A percentile compares a stretch with the other conserved stretches of the same genome.
Conservation (phyloP, 108 stramenopile species). For the Parietichytrium sp. region DNA sequence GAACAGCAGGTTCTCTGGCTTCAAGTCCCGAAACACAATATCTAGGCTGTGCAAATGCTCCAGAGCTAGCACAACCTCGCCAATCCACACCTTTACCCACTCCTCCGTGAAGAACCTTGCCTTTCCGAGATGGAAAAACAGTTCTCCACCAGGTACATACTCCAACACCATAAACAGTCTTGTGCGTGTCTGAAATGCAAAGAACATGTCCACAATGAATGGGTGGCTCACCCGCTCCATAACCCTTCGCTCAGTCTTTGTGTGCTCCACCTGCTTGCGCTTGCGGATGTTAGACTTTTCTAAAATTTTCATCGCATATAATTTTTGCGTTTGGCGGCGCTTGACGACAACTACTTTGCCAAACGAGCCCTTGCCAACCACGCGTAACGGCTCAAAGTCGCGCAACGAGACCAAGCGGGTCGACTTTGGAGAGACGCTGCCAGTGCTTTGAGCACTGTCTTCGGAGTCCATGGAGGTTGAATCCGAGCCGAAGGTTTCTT, state of each 20-base stretch:
- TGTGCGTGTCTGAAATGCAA: slow-evolving; percentile 56
- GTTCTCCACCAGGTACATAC: slow-evolving; percentile 62
- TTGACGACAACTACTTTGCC: slow-evolving; percentile 61
- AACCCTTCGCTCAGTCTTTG: slow-evolving; percentile 61
- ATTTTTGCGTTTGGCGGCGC: not conserved
- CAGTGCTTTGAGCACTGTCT: not conserved
- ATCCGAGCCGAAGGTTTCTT: not conserved
- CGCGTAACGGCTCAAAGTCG: slow-evolving; percentile 50
- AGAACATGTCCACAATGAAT: slow-evolving; percentile 59
- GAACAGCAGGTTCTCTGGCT: slow-evolving; percentile 68
- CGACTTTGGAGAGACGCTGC: not conserved
- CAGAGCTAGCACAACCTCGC: slow-evolving; percentile 57
- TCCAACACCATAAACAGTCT: slow-evolving; percentile 63
- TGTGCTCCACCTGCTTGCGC: slow-evolving; percentile 61
- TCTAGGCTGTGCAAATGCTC: slow-evolving; percentile 54
- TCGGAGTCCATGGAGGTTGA: not conserved
- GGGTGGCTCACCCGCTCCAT: slow-evolving; percentile 57
- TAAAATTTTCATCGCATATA: slow-evolving; percentile 61
- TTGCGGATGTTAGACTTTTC: slow-evolving; percentile 50
- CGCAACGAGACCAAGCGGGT: not conserved
- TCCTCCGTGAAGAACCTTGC: slow-evolving; percentile 33
- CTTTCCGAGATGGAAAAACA: slow-evolving; percentile 56
- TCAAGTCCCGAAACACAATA: slow-evolving; percentile 62
- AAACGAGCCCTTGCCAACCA: slow-evolving; percentile 58
- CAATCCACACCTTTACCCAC: slow-evolving; percentile 50